Conservation (phyloP, 139 green algal species). For the Helicosporidium sp. region DNA sequence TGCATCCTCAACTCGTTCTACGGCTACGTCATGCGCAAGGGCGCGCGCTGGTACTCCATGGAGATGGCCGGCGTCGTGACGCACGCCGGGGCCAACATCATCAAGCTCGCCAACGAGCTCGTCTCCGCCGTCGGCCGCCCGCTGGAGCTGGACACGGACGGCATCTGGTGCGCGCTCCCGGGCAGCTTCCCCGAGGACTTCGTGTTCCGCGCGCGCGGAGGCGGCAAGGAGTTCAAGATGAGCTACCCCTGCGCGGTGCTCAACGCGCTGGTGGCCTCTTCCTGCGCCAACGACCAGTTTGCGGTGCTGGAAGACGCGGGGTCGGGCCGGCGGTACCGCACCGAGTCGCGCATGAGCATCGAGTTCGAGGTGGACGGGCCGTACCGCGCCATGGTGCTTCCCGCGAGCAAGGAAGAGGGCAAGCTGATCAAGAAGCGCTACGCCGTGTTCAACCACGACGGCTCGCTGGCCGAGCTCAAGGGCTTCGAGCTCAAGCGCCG, state of each 20-base stretch:
- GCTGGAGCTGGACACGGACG: constrained; percentile 95
- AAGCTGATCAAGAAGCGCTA: constrained; percentile 99
- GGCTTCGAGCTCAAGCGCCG: constrained; percentile 88
- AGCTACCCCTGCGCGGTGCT: constrained; percentile 92
- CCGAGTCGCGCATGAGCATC: constrained; percentile 78
- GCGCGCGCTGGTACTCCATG: constrained; percentile 93
- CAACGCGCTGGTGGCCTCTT: constrained; percentile 80
- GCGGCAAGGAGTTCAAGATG: constrained; percentile 52
- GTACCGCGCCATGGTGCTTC: constrained; percentile 85
- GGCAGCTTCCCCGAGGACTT: constrained; percentile 87
- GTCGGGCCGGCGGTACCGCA: constrained; percentile 32
- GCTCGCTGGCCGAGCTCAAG: constrained; percentile 85
- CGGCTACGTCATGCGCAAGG: constrained; percentile 83
- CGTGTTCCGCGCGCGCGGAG: constrained; percentile 19
- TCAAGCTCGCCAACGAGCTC: constrained; percentile 57
- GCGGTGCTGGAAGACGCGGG: constrained; percentile 10
- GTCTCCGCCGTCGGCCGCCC: constrained; percentile 60
- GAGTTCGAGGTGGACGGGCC: constrained; percentile 91
- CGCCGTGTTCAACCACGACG: constrained; percentile 84
- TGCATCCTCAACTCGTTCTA: constrained; percentile 99
- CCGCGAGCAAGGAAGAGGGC: constrained; percentile 89
- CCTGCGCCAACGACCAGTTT: constrained; percentile 94
- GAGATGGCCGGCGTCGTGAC: constrained; percentile 97
- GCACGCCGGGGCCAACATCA: constrained; percentile 90
- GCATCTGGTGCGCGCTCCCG: constrained; percentile 91